Evolutionary conservation across 2,329 filamentous ascomycete genomes (phyloP), one percentile per base, ranked within the genome.

Genomic region (Fusarium brachygibbosum): DNA sequence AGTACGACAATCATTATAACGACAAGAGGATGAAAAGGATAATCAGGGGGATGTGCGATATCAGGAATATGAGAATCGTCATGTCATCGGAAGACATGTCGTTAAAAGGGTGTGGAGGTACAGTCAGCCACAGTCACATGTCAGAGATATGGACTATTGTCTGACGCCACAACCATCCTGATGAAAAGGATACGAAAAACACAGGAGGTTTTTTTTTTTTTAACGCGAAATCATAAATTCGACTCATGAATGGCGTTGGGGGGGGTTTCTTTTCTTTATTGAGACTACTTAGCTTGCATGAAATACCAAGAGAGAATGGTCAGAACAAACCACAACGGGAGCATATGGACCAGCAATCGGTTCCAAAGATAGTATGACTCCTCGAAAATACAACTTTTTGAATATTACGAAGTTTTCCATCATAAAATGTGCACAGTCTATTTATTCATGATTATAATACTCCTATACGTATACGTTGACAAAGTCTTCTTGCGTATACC

Each of bases 231-330:
- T 53, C 55, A 68, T 69, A 74, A 73, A 68, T 71, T 72, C 58
- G 67, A 72, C 58, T 74, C 51, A 74, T 55, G 72, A 74, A 73
- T 64, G 72, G 72, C 72, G 72, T 74, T 74, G 58, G 60, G 45
- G 60, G 45, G 56, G 69, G 66, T 70, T 68, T 55, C 54, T 66
- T 71, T 49, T 69, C 50, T 63, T 69, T 62, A 67, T 69, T 41
- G 50, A 65, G 31, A 59, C 56, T 72, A 70, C 45, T 59, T 46
- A 46, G 50, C 49, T 57, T 59, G 59, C 40, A 61, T 37, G 64
- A 57, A 66, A 68, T 71, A 69, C 54, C 67, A 70, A 44, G 52
- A 57, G 32, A 60, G 58, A 59, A 67, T 63, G 51, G 59, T 59
- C 40, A 54, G 63, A 58, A n/a, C 55, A 51, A 50, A 55, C 34